Base-by-base conservation (phyloP, 2,329 filamentous ascomycete species). In the Hypoxylon sp. region DNA sequence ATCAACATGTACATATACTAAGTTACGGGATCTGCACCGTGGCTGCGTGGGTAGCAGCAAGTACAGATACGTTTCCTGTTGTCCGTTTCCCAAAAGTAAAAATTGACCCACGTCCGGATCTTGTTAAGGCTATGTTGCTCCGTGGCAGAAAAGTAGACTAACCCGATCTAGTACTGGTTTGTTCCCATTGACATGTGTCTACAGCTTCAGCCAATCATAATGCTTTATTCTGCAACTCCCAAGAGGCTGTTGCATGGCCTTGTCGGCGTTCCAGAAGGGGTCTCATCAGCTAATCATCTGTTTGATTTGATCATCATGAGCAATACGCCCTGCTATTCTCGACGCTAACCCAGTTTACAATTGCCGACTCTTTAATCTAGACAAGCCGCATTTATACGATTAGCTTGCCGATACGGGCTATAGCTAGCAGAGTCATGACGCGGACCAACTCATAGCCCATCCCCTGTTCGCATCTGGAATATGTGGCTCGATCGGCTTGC, bases 401-500 rank as follows among this genome's bases (percentile, higher is more conserved):
- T 37, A 56, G 46, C 56, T 66, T 56, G 33, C 46, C 48, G 20
- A 46, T 22, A 53, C 46, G 37, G 37, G 25, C 33, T 11, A 44
- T 25, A 65, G 35, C 61, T 63, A 60, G 58, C 48, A 55, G 61
- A 66, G 67, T 64, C 69, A 73, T 72, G 71, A 61, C 64, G 56
- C 64, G 61, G 44, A 33, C 60, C 30, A 57, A 61, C 48, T 50
- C 51, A 59, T 65, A 59, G 60, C 30, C 71, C 30, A 53, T 64
- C 71, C 72, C 69, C 66, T 68, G 30, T 61, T 67, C 65, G 44
- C 62, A 66, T 71, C 22, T 63, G 63, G 64, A 66, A 81, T 75
- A 97, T 97, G 93, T 97, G 94, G 94, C 89, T 97, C 78, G 94
- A 97, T 83, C 91, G 94, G 79, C 89, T 97, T 72, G 91, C 92